Base-by-base conservation (phyloP, 257 asterid genomes). In the Penstemon eatonii region DNA sequence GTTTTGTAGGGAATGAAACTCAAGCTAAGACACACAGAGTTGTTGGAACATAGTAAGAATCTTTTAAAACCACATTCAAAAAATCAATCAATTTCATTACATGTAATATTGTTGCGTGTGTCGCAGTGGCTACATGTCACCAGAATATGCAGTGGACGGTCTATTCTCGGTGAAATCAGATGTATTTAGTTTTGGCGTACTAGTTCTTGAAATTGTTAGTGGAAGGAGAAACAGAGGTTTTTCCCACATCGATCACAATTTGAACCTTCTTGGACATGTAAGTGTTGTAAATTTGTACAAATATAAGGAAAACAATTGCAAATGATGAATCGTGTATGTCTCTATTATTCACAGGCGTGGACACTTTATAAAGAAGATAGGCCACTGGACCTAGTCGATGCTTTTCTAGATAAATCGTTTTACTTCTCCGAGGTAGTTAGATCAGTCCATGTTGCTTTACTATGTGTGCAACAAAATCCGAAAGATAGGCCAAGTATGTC, bases 21-120 rank as follows among this genome's bases (percentile, higher is more conserved):
- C 80, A 64, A 69, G 87, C 75, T 39, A 82, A 74, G 52, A 87
- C 90, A 36, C 56, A 18, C 2, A 76, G 83, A 49, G 82, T 87
- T 0, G 85, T 84, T 4, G 91, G 91, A 63, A 85, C 89, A 62
- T 76, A 73, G 92, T 84, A 84, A 51, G 87, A 68, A 52, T 39
- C 50, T 43, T 51, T 25, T 1, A 8, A 11, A 11, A 4, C 50
- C 4, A 7, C 5, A 25, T 39, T 15, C 8, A 7, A 25, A 25
- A 25, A 25, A 25, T 25, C 33, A 25, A 1, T 25, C 33, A 25
- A 25, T 25, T 25, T 25, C 10, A 8, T 13, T 1, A 8, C 40
- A 10, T 11, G 15, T 3, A 1, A 10, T 50, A 25, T 25, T 25
- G 51, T 50, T 19, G 5, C 18, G 33, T 25, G 33, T 58, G 46